A percentile compares a stretch with the other conserved stretches of the same genome.
phyloP scores from a whole-genome alignment of 208 protist genomes.

The Leishmania tropica region DNA sequence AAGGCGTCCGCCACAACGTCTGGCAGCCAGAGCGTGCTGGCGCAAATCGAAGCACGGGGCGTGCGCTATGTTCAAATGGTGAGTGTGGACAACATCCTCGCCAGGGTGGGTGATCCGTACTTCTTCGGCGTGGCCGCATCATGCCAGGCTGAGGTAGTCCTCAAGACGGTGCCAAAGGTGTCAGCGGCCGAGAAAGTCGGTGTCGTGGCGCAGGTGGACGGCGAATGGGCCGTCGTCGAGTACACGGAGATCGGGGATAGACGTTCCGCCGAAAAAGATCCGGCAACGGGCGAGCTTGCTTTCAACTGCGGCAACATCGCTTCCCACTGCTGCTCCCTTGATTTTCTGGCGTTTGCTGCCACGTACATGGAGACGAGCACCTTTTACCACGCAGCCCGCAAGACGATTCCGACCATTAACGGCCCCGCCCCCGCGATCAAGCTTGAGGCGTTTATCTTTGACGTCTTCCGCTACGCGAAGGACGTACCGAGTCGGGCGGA shows the following conservation, averaged over 20 bases:
- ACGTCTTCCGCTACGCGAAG: conserved; percentile 91
- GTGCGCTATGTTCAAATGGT: conserved; percentile 95
- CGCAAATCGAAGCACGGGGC: conserved; percentile 79
- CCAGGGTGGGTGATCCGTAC: conserved; percentile 91
- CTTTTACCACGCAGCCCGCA: conserved; percentile 95
- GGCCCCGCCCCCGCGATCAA: conserved; percentile 85
- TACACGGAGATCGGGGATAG: conserved; percentile 97
- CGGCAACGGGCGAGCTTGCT: conserved; percentile 74
- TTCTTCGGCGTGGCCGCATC: conserved; percentile 93
- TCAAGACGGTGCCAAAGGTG: conserved; percentile 94
- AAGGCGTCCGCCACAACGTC: not conserved
- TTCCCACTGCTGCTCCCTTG: conserved; percentile 92
- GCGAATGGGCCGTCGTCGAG: conserved; percentile 94
- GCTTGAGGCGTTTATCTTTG: conserved; percentile 99
- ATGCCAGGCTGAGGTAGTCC: conserved; percentile 77
- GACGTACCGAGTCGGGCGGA: conserved; percentile 27
- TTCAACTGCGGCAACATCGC: conserved; percentile 98
- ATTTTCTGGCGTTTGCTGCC: conserved; percentile 69
- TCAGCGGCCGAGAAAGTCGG: conserved; percentile 93
- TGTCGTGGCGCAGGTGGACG: conserved; percentile 91
- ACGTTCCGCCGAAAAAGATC: conserved; percentile 53
- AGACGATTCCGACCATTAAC: conserved; percentile 92
- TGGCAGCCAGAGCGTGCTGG: conserved; percentile 52
- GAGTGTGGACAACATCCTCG: conserved; percentile 98
- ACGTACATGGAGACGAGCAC: conserved; percentile 49